Conservation (phyloP, 2,329 filamentous ascomycete genomes). For the Setomelanomma holmii region DNA sequence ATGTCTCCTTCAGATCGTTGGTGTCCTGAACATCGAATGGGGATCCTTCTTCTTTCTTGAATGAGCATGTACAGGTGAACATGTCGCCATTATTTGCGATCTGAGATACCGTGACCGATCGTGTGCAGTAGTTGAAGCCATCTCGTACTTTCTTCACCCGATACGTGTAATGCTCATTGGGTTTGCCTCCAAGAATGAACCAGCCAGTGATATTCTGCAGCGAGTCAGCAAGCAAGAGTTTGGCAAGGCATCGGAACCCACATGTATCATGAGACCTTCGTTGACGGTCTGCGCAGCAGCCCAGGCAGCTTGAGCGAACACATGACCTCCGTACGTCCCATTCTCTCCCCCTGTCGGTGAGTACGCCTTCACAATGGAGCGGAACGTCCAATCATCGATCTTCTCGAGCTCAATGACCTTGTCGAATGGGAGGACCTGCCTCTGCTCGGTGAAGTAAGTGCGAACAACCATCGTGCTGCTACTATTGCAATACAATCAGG, state of each 20-base stretch:
- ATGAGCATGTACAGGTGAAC: constrained; percentile 61
- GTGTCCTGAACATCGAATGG: constrained; percentile 43
- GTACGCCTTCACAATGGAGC: constrained; percentile 51
- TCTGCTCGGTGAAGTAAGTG: constrained; percentile 34
- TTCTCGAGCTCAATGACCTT: constrained; percentile 52
- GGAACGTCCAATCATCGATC: constrained; percentile 50
- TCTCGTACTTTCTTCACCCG: constrained; percentile 59
- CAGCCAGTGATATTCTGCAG: constrained; percentile 60
- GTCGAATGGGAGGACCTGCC: constrained; percentile 46
- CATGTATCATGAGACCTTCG: constrained; percentile 60
- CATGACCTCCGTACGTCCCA: constrained; percentile 63
- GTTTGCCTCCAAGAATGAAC: constrained; percentile 58
- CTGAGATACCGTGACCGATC: constrained; percentile 61
- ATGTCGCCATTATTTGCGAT: constrained; percentile 53
- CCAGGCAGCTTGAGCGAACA: constrained; percentile 64
- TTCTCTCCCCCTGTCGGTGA: constrained; percentile 44
- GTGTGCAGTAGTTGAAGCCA: constrained; percentile 60
- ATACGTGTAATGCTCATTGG: constrained; percentile 59
- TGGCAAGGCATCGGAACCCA: too few species aligned
- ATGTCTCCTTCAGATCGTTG: constrained; percentile 45
- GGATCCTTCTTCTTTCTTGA: constrained; percentile 56
- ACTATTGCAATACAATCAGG: neutral
- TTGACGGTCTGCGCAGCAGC: constrained; percentile 62
- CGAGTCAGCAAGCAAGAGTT: too few species aligned
- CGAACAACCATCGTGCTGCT: constrained; percentile 34